phyloP scores from a whole-genome alignment of 257 asterid species.

The Nyctanthes arbortristis region DNA sequence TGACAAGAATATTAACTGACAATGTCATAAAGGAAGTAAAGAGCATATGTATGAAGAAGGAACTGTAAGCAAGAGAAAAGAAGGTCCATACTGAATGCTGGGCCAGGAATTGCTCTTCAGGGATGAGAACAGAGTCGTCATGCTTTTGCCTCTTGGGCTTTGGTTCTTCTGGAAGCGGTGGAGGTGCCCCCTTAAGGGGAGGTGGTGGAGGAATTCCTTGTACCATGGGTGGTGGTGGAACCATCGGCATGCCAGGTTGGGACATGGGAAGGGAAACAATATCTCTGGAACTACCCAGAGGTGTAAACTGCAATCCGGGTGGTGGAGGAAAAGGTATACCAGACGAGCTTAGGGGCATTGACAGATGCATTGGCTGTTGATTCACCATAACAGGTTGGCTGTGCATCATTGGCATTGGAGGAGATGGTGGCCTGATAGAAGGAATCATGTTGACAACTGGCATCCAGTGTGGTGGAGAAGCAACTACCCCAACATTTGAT shows the following conservation, averaged over 20 bases:
- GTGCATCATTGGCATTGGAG: constrained; percentile 67
- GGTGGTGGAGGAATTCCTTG: constrained; percentile 82
- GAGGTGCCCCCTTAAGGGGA: constrained; percentile 96
- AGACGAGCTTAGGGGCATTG: constrained; percentile 41
- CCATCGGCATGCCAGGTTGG: constrained; percentile 74
- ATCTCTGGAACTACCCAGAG: constrained; percentile 59
- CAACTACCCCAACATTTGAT: constrained; percentile 40
- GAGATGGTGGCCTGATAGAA: constrained; percentile 66
- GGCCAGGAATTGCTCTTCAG: constrained; percentile 86
- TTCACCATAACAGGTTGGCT: constrained; percentile 67
- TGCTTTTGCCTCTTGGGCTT: constrained; percentile 93
- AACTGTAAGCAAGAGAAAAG: background rate
- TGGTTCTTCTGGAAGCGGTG: constrained; percentile 92
- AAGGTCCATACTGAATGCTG: constrained; percentile 58
- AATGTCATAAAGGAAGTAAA: background rate
- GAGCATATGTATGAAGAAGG: background rate
- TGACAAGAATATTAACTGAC: background rate
- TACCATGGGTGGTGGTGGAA: constrained; percentile 83
- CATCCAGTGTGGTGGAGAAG: constrained; percentile 73
- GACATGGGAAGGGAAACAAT: constrained; percentile 52
- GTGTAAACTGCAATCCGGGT: constrained; percentile 85
- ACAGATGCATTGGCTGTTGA: constrained; percentile 68
- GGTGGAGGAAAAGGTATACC: constrained; percentile 75
- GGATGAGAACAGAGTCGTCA: constrained; percentile 77
- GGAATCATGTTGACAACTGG: constrained; percentile 63